Percentiles rank a stretch among this genome's conserved stretches.
Conservation (phyloP, 768 basidiomycete genomes). For the Stropharia rugosoannulata region DNA sequence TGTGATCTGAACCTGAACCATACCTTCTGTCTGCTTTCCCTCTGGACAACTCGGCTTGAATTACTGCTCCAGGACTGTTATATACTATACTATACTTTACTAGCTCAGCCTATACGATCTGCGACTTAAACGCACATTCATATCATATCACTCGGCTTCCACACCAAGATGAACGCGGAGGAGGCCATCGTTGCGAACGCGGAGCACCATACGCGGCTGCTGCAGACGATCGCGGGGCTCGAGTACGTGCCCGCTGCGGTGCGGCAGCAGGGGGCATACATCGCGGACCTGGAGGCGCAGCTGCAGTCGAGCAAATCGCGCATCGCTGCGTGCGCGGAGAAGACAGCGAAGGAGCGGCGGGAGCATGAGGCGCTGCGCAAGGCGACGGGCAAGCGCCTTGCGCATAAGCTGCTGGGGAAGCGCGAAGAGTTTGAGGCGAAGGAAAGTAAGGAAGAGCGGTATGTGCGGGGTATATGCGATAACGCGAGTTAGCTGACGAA, state of each 20-base stretch:
- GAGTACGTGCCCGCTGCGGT: conserved; percentile 40
- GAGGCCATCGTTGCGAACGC: conserved; percentile 37
- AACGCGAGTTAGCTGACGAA: too few relatives aligned
- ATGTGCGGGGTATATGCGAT: too few relatives aligned
- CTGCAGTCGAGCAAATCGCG: conserved; percentile 20
- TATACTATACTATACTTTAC: too few relatives aligned
- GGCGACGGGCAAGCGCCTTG: conserved; percentile 36
- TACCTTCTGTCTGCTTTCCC: too few relatives aligned
- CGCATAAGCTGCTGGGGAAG: conserved; percentile 39
- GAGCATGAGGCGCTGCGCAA: conserved; percentile 41
- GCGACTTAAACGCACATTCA: too few relatives aligned
- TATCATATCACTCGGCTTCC: too few relatives aligned
- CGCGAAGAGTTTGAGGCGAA: conserved; percentile 40
- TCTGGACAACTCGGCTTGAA: too few relatives aligned
- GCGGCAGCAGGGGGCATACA: conserved; percentile 32
- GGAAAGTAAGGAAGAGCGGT: conserved; percentile 47
- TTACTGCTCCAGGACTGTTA: too few relatives aligned
- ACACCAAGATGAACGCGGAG: conserved; percentile 22
- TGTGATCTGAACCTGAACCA: too few relatives aligned
- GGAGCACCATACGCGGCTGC: conserved; percentile 35
- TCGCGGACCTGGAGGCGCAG: conserved; percentile 32
- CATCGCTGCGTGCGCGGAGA: conserved; percentile 28
- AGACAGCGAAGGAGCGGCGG: conserved; percentile 44
- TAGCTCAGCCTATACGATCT: too few relatives aligned
- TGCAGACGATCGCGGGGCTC: conserved; percentile 31